Evolutionary conservation across 108 stramenopile genomes (phyloP).

Genomic region (Nannochloropsis granulata): DNA sequence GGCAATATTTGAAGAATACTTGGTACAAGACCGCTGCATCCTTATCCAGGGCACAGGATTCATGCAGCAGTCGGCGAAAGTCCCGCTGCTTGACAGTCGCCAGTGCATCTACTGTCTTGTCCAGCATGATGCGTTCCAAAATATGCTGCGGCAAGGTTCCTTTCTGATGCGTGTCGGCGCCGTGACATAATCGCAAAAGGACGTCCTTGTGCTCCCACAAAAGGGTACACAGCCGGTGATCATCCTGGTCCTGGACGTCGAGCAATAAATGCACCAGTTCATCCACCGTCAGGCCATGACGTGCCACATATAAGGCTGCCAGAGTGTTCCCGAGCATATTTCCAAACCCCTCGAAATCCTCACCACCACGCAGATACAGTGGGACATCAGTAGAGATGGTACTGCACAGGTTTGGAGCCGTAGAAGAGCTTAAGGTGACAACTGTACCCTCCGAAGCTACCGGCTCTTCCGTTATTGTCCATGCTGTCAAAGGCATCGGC

Average conservation of each 20-base stretch:
- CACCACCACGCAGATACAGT: neutral
- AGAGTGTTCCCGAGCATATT: slow-evolving; percentile 34
- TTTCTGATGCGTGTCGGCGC: neutral
- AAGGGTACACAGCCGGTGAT: neutral
- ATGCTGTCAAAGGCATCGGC: neutral
- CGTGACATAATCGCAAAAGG: neutral
- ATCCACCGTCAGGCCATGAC: slow-evolving; percentile 45
- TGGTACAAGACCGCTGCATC: neutral
- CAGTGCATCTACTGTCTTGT: neutral
- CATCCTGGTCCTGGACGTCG: neutral
- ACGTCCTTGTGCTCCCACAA: neutral
- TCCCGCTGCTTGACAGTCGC: neutral
- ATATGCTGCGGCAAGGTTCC: neutral
- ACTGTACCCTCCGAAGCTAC: neutral
- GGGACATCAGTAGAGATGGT: neutral
- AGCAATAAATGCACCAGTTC: slow-evolving; percentile 40
- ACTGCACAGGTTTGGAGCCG: too few species aligned
- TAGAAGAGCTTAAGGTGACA: neutral
- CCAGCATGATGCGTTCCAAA: neutral
- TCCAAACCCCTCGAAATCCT: slow-evolving; percentile 15
- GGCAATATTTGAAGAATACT: neutral
- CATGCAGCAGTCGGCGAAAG: neutral
- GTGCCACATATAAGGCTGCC: slow-evolving; percentile 39
- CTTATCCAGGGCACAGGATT: neutral
- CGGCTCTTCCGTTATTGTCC: neutral